Evolutionary conservation across 345 rosid species (phyloP).

Genomic region (Passiflora organensis): DNA sequence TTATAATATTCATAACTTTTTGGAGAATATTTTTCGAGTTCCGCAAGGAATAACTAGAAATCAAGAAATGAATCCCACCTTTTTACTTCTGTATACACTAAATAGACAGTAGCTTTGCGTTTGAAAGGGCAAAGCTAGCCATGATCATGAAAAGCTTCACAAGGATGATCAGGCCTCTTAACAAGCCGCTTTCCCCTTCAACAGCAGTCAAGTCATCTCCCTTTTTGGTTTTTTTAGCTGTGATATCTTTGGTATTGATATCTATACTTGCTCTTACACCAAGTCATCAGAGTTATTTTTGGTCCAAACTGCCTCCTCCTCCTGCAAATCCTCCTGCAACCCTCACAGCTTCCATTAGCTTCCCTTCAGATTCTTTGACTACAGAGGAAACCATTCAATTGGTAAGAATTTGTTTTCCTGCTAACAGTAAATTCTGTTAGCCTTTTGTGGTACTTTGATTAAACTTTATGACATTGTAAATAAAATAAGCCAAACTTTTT

Average conservation of each 20-base stretch:
- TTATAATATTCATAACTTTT: too few relatives aligned
- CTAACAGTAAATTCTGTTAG: too few relatives aligned
- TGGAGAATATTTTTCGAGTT: background rate
- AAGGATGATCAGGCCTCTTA: background rate
- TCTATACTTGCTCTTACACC: background rate
- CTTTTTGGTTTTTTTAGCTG: background rate
- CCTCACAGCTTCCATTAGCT: background rate
- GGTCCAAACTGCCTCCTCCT: constrained; percentile 11
- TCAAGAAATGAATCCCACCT: constrained; percentile 5
- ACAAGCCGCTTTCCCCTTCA: background rate
- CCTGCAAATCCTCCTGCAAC: background rate
- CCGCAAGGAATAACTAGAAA: constrained; percentile 16
- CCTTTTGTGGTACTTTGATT: too few relatives aligned
- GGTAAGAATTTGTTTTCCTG: too few relatives aligned
- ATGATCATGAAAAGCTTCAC: background rate
- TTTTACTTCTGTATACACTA: background rate
- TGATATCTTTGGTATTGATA: constrained; percentile 10
- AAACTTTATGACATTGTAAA: too few relatives aligned
- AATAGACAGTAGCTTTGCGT: too few relatives aligned
- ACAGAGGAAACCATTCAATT: too few relatives aligned
- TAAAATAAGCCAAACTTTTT: too few relatives aligned
- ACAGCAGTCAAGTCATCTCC: constrained; percentile 4
- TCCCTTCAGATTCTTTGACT: constrained; percentile 2
- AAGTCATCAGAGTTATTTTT: constrained; percentile 5
- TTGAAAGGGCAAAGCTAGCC: background rate